Conservation (phyloP, 2,329 filamentous ascomycete species). For the Apiospora rasikravindrae region DNA sequence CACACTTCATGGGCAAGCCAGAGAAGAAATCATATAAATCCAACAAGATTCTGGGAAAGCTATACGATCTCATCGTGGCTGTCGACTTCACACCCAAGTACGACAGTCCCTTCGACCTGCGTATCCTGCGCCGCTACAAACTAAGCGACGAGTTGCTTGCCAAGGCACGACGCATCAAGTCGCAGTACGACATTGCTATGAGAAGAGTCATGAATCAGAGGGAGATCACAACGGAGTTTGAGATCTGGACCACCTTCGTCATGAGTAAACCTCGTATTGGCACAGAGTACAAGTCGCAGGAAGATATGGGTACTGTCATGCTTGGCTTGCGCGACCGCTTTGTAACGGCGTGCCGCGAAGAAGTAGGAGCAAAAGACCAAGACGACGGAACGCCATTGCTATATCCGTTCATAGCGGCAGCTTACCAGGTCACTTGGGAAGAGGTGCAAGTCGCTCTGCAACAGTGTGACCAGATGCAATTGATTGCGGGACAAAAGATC, state of each 20-base stretch:
- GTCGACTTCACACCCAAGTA: slow-evolving; percentile 77
- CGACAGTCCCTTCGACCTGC: slow-evolving; percentile 73
- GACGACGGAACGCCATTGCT: slow-evolving; percentile 53
- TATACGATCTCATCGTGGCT: slow-evolving; percentile 77
- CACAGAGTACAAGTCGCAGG: slow-evolving; percentile 84
- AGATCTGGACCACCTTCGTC: slow-evolving; percentile 87
- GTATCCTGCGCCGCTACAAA: slow-evolving; percentile 70
- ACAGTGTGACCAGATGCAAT: slow-evolving; percentile 43
- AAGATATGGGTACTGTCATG: slow-evolving; percentile 77
- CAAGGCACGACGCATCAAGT: slow-evolving; percentile 71
- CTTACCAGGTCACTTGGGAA: slow-evolving; percentile 82
- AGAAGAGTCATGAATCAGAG: slow-evolving; percentile 84
- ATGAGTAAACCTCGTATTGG: slow-evolving; percentile 74
- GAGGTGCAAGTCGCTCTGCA: slow-evolving; percentile 67
- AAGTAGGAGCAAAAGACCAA: slow-evolving; percentile 60
- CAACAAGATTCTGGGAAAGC: slow-evolving; percentile 72
- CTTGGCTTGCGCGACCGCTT: slow-evolving; percentile 71
- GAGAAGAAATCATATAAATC: slow-evolving; percentile 66
- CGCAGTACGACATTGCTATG: slow-evolving; percentile 77
- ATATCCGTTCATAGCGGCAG: slow-evolving; percentile 78
- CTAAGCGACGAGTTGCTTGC: slow-evolving; percentile 60
- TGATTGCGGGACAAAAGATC: slow-evolving; percentile 43
- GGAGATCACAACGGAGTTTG: slow-evolving; percentile 85
- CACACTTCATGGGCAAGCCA: slow-evolving; percentile 82
- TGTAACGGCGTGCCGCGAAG: slow-evolving; percentile 67